A percentile compares a stretch with the other conserved stretches of the same genome.
Conservation (phyloP, 768 basidiomycete genomes). For the Mycena olivaceomarginata region DNA sequence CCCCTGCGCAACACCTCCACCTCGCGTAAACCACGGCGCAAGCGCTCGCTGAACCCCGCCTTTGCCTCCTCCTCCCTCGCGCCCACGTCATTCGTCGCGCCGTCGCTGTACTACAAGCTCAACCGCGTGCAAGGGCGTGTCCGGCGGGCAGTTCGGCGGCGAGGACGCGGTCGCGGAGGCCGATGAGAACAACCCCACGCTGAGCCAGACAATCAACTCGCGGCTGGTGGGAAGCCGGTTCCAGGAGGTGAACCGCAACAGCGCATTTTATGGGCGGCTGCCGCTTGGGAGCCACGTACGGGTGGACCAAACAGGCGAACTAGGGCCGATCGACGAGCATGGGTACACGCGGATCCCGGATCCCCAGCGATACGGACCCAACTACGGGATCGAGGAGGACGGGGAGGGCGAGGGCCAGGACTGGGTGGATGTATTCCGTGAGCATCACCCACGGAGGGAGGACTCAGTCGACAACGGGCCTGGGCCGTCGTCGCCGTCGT, state of each 20-base stretch:
- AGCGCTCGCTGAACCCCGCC: constrained; percentile 77
- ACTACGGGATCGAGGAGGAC: constrained; percentile 62
- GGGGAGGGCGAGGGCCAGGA: constrained; percentile 55
- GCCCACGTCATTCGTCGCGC: constrained; percentile 87
- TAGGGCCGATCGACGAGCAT: constrained; percentile 59
- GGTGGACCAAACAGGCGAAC: constrained; percentile 70
- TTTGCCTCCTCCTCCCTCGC: constrained; percentile 81
- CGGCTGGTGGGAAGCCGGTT: constrained; percentile 82
- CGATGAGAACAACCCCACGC: constrained; percentile 65
- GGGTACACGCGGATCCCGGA: constrained; percentile 70
- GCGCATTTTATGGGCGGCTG: constrained; percentile 73
- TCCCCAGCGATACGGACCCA: constrained; percentile 73
- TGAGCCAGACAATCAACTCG: constrained; percentile 77
- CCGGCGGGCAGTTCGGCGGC: constrained; percentile 71
- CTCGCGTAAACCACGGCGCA: constrained; percentile 59
- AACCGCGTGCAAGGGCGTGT: constrained; percentile 76
- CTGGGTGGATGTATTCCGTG: constrained; percentile 42
- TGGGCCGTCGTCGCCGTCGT: constrained; percentile 34
- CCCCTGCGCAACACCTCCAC: constrained; percentile 66
- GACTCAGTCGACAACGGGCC: constrained; percentile 42
- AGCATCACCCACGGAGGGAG: constrained; percentile 38
- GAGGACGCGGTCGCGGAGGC: constrained; percentile 28
- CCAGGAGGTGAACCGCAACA: constrained; percentile 82
- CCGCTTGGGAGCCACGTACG: constrained; percentile 77
- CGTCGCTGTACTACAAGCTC: constrained; percentile 87